Conservation (phyloP, 1,284 basidiomycete species). For the Mycosarcoma mackinlayi region DNA sequence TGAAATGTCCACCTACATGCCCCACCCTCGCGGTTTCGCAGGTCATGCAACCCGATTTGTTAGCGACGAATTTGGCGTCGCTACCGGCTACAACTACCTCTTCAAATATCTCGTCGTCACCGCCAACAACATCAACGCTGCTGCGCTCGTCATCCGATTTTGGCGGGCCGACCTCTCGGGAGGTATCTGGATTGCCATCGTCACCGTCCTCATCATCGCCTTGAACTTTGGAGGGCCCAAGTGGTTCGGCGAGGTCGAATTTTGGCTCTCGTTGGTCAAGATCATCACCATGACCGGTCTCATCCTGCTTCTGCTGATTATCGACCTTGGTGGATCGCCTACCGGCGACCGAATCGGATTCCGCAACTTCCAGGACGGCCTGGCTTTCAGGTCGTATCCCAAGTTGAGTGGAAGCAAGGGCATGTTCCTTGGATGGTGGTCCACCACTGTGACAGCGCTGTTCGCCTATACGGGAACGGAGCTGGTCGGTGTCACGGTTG, state of each 20-base stretch:
- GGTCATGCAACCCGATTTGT: slow-evolving; percentile 70
- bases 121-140: slow-evolving; percentile 41
- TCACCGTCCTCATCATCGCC: slow-evolving; percentile 46
- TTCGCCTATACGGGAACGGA: slow-evolving; percentile 77
- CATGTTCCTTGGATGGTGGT: slow-evolving; percentile 57
- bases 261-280: slow-evolving; percentile 45
- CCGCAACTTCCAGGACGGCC: slow-evolving; percentile 72
- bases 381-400: slow-evolving; percentile 41
- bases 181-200: slow-evolving; percentile 49
- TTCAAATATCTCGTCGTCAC: slow-evolving; percentile 46
- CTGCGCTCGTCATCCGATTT: slow-evolving; percentile 24
- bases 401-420: slow-evolving; percentile 56
- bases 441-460: slow-evolving; percentile 65
- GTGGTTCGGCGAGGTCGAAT: slow-evolving; percentile 74
- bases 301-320: slow-evolving; percentile 52
- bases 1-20: slow-evolving; percentile 70
- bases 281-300: slow-evolving; percentile 51
- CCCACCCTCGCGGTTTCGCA: slow-evolving; percentile 68
- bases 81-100: slow-evolving; percentile 59
- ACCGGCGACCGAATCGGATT: slow-evolving; percentile 75
- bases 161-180: slow-evolving; percentile 55
- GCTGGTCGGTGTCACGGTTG: slow-evolving; percentile 70
- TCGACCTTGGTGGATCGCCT: slow-evolving; percentile 70
- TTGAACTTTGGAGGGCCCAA: slow-evolving; percentile 70
- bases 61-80: slow-evolving; percentile 70